Base-by-base conservation (phyloP, 2,329 filamentous ascomycete genomes). In the Fusarium proliferatum region DNA sequence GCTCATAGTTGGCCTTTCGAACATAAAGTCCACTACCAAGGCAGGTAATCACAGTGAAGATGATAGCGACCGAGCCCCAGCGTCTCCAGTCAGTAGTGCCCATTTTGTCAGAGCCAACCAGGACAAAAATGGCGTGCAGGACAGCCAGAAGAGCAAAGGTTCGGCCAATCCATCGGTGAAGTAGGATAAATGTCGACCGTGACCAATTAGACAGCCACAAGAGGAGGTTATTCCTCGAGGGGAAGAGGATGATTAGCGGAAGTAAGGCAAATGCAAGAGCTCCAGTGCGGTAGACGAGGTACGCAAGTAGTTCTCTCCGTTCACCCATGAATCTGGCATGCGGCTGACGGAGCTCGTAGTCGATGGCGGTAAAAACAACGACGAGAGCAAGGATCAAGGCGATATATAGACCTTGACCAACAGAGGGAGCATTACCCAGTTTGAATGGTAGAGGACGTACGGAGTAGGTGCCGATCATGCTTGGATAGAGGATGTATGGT, bases 1-100 rank as follows among this genome's bases (percentile, higher is more conserved):
- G 36, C 77, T 87, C 85, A 72, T 85, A 87, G n/a, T 76, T 78
- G 43, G 70, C 77, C 39, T 78, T 79, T 19, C 86, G 81, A 23
- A 87, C 28, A 5, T 52, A 19, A 0, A 67, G 39, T 0, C 64
- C 64, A 26, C 64, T 67, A 28, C 64, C 62, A 9, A 67, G 39
- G 1, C 38, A 51, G 12, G 64, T 67, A 1, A 67, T 38, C 0
- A 67, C 52, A 19, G 64, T 28, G 4, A 67, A 30, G 9, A 60
- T 26, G 6, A 51, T 28, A 1, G 64, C 39, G 16, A 38, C 34
- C 2, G 45, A 42, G 9, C 64, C 64, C 64, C 64, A 67, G 0
- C 39, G 62, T 36, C 64, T 45, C 64, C 64, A 67, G 28, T 46
- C 45, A 0, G 64, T 48, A 1, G 43, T 45, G 1, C 45, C 45